phyloP scores from a whole-genome alignment of 225 moss, liverwort and hornwort genomes.

The Straminergon stramineum region DNA sequence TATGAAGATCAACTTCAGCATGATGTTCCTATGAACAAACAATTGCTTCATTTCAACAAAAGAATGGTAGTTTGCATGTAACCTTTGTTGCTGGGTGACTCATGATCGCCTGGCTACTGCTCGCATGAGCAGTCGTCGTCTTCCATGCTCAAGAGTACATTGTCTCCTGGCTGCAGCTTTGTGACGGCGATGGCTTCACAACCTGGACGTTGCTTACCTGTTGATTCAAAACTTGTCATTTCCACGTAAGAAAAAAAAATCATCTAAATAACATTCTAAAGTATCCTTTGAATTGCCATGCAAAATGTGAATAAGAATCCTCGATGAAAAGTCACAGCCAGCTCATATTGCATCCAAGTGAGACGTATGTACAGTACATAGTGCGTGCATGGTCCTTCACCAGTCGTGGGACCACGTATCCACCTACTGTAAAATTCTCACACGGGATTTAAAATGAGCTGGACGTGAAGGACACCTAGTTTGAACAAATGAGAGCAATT shows the following conservation, averaged over 20 bases:
- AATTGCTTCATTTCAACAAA: neutral
- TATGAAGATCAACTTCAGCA: neutral
- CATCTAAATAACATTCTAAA: neutral
- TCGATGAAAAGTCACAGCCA: neutral
- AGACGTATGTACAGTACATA: neutral
- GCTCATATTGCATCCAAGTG: neutral
- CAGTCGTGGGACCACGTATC: neutral
- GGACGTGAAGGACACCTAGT: neutral
- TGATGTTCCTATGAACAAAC: neutral
- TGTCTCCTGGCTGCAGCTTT: constrained; percentile 24
- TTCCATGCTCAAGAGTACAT: constrained; percentile 35
- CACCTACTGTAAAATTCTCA: neutral
- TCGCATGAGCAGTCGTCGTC: constrained; percentile 20
- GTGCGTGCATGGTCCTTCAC: neutral
- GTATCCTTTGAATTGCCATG: neutral
- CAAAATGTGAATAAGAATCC: neutral
- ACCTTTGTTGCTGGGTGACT: neutral
- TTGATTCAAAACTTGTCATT: neutral
- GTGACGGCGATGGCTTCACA: constrained; percentile 35
- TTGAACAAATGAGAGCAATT: neutral
- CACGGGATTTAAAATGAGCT: neutral
- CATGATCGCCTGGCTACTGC: constrained; percentile 11
- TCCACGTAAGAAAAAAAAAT: neutral
- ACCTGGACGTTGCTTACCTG: constrained; percentile 23
- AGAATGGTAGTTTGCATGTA: neutral